phyloP scores from a whole-genome alignment of 208 protist genomes.

The Acanthamoeba triangularis region DNA sequence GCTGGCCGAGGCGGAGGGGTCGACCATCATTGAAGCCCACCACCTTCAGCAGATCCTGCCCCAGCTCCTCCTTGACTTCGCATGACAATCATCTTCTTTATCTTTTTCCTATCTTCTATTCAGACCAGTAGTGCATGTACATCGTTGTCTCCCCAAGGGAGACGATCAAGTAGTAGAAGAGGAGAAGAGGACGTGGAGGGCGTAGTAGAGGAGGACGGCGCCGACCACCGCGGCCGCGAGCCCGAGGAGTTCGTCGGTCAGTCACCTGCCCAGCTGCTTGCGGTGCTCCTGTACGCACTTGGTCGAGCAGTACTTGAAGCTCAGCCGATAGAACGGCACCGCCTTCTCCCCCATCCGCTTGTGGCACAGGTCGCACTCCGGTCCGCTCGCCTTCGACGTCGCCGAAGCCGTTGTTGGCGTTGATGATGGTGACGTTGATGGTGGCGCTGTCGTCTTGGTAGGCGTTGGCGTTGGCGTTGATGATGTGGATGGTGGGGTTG shows the following conservation, averaged over 20 bases:
- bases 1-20: conserved; percentile 61
- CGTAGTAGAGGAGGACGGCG: background rate
- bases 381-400: background rate
- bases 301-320: conserved; percentile 79
- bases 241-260: conserved; percentile 19
- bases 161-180: background rate
- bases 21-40: conserved; percentile 1
- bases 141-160: background rate
- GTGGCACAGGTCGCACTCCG: conserved; percentile 26
- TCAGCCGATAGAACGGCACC: conserved; percentile 79
- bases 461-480: background rate
- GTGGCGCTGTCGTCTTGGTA: background rate
- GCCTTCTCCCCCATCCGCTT: conserved; percentile 45
- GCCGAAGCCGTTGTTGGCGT: background rate
- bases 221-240: background rate
- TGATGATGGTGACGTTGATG: background rate
- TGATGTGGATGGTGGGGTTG: background rate
- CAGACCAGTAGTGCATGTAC: background rate
- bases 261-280: conserved; percentile 71
- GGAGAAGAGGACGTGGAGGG: background rate
- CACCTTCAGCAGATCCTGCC: conserved; percentile 62
- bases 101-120: background rate
- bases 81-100: background rate
- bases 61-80: conserved; percentile 53
- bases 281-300: conserved; percentile 74